Percentiles rank a stretch among this genome's conserved stretches.
Evolutionary conservation across 345 rosid species (phyloP).

Genomic region (sweet orange (Citrus sinensis)): DNA sequence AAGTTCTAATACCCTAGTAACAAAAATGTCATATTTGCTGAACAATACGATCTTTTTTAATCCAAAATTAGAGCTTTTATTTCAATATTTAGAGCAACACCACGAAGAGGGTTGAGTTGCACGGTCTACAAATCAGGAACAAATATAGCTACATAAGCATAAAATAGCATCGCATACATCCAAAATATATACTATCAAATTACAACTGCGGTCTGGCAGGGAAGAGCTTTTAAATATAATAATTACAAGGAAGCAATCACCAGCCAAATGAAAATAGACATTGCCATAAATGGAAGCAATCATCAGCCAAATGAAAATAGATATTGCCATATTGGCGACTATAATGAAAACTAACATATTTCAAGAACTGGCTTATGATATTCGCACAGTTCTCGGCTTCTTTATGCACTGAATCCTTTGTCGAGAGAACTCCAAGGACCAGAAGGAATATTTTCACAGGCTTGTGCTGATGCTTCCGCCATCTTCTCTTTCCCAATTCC

Average conservation of each 20-base stretch:
- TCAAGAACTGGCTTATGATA: neutral
- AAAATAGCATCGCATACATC: neutral
- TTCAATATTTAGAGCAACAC: too few species aligned
- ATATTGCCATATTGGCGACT: neutral
- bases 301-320: neutral
- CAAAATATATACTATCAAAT: neutral
- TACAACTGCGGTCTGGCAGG: neutral
- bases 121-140: too few species aligned
- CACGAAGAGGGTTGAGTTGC: neutral
- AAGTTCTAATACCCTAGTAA: too few species aligned
- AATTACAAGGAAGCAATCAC: constrained; percentile 30
- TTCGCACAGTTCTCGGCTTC: constrained; percentile 1
- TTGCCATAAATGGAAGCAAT: constrained; percentile 8
- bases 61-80: too few species aligned
- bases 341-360: neutral
- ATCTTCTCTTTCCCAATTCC: constrained; percentile 62
- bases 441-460: constrained; percentile 64
- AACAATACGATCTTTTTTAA: too few species aligned
- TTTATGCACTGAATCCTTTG: constrained; percentile 77
- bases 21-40: too few species aligned
- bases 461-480: constrained; percentile 87
- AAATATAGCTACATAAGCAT: neutral
- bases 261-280: neutral
- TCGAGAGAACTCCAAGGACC: constrained; percentile 83
- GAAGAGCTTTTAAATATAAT: neutral